Conservation (phyloP, 805 yeast genomes). For the Metschnikowia lochheadii region DNA sequence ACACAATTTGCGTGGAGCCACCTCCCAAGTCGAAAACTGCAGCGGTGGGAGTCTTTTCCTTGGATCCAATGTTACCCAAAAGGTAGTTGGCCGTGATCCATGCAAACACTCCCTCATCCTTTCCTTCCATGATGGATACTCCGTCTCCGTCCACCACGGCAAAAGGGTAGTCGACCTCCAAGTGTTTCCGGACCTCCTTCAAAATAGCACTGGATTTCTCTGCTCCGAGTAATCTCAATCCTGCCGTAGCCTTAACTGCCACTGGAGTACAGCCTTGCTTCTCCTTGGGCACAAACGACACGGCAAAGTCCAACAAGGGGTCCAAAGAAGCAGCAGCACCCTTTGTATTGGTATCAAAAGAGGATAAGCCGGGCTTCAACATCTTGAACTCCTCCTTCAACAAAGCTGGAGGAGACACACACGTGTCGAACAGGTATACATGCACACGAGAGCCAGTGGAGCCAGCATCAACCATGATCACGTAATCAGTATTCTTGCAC, state of each 20-base stretch:
- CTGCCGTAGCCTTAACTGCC: slow-evolving; percentile 98
- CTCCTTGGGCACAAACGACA: slow-evolving; percentile 69
- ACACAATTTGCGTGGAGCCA: slow-evolving; percentile 97
- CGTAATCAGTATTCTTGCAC: slow-evolving; percentile 55
- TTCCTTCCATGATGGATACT: slow-evolving; percentile 89
- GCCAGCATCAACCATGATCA: slow-evolving; percentile 96
- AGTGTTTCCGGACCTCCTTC: slow-evolving; percentile 67
- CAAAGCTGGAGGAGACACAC: slow-evolving; percentile 78
- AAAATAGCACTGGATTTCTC: slow-evolving; percentile 69
- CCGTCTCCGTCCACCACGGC: slow-evolving; percentile 87
- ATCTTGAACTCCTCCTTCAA: slow-evolving; percentile 77
- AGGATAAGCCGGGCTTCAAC: slow-evolving; percentile 89
- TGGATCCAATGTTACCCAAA: slow-evolving; percentile 87
- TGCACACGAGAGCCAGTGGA: slow-evolving; percentile 97
- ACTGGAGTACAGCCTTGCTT: slow-evolving; percentile 82
- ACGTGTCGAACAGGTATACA: slow-evolving; percentile 85
- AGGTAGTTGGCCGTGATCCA: slow-evolving; percentile 97
- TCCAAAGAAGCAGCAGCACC: slow-evolving; percentile 93
- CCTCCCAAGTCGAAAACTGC: slow-evolving; percentile 98
- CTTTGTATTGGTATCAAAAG: slow-evolving; percentile 69
- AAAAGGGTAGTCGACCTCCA: slow-evolving; percentile 83
- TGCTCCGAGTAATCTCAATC: slow-evolving; percentile 80
- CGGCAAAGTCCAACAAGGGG: slow-evolving; percentile 71
- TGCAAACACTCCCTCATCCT: slow-evolving; percentile 96
- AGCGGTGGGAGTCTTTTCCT: slow-evolving; percentile 76